phyloP scores from a whole-genome alignment of 2,329 filamentous ascomycete genomes.

The Microdochium trichocladiopsis region DNA sequence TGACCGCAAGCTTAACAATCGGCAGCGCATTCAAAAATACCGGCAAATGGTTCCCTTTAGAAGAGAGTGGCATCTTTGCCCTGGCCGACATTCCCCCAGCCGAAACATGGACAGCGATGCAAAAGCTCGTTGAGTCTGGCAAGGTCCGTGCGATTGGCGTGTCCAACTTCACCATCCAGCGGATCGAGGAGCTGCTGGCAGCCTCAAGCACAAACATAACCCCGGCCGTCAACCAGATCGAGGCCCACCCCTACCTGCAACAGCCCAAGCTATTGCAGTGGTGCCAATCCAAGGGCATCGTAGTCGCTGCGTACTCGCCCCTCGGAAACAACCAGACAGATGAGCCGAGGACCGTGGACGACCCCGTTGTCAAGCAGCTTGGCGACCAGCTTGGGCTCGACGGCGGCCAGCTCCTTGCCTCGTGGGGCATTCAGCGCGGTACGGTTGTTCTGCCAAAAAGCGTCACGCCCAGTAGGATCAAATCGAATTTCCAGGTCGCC shows the following conservation, averaged over 20 bases:
- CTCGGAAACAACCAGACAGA: slow-evolving; percentile 46
- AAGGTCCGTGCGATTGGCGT: slow-evolving; percentile 40
- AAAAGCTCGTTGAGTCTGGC: slow-evolving; percentile 26
- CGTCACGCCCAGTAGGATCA: slow-evolving; percentile 33
- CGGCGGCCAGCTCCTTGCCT: slow-evolving; percentile 35
- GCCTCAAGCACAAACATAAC: slow-evolving; percentile 41
- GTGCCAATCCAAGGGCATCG: slow-evolving; percentile 50
- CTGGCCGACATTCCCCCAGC: slow-evolving; percentile 45
- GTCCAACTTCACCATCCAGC: slow-evolving; percentile 39
- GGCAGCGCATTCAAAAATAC: slow-evolving; percentile 45
- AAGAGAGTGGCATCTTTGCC: slow-evolving; percentile 56
- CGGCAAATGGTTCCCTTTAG: slow-evolving; percentile 27
- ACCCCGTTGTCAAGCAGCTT: slow-evolving; percentile 37
- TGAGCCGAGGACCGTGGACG: slow-evolving; percentile 39
- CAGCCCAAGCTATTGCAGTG: slow-evolving; percentile 49
- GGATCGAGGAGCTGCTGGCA: slow-evolving; percentile 32
- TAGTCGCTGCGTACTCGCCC: slow-evolving; percentile 58
- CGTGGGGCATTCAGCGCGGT: slow-evolving; percentile 36
- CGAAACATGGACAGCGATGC: slow-evolving; percentile 31
- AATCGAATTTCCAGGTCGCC: slow-evolving; percentile 29
- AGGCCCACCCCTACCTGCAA: slow-evolving; percentile 63
- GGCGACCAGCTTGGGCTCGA: slow-evolving; percentile 30
- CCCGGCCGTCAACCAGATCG: slow-evolving; percentile 62
- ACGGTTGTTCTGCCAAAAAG: slow-evolving; percentile 37
- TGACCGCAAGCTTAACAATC: slow-evolving; percentile 26